Conservation (phyloP, 345 rosid species). For the Lepidium sativum region DNA sequence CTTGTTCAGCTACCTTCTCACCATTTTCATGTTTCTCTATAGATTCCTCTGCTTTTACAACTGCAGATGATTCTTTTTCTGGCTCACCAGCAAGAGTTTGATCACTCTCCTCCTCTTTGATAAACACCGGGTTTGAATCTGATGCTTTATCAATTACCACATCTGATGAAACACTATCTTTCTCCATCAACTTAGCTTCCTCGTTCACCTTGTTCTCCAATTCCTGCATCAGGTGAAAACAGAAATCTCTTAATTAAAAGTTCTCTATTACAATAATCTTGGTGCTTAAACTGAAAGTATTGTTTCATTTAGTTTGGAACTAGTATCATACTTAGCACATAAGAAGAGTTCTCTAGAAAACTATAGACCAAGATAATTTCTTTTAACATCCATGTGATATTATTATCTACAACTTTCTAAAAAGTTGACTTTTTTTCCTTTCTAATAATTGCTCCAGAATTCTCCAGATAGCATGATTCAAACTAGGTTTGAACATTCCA, state of each 20-base stretch:
- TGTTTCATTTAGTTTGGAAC: background rate
- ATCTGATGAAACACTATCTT: constrained; percentile 14
- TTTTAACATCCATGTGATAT: constrained; percentile 6
- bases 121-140: background rate
- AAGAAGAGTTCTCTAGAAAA: background rate
- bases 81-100: constrained; percentile 8
- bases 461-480: background rate
- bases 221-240: constrained; percentile 24
- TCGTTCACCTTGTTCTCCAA: constrained; percentile 12
- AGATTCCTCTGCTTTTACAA: constrained; percentile 19
- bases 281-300: background rate
- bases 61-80: constrained; percentile 12
- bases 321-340: background rate
- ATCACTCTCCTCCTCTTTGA: background rate
- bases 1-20: constrained; percentile 22
- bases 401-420: background rate
- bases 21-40: constrained; percentile 2
- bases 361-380: background rate
- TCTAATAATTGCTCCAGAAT: constrained; percentile 1
- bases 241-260: background rate
- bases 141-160: constrained; percentile 4
- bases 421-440: background rate
- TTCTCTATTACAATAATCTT: background rate
- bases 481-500: background rate
- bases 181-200: constrained; percentile 21